phyloP scores from a whole-genome alignment of 139 green algal species.

The Klebsormidium nitens region DNA sequence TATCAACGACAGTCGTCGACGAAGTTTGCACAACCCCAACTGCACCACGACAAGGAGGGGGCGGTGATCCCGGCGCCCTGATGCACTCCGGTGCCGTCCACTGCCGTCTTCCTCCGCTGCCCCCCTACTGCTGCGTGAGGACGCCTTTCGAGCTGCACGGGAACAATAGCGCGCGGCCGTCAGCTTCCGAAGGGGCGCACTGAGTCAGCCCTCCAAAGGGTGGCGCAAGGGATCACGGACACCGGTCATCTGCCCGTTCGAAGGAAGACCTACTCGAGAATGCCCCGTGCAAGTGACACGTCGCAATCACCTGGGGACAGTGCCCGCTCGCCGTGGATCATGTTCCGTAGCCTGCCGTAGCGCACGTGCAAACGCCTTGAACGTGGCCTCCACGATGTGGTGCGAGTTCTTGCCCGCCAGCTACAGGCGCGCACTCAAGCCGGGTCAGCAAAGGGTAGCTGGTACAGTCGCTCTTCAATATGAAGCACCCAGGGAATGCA shows the following conservation, averaged over 20 bases:
- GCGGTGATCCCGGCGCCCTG: too few relatives aligned
- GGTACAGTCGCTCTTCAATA: too few relatives aligned
- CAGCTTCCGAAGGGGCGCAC: background rate
- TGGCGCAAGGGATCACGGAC: background rate
- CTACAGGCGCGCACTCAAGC: too few relatives aligned
- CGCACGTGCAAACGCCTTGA: constrained; percentile 97
- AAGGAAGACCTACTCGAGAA: background rate
- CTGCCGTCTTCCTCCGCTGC: too few relatives aligned
- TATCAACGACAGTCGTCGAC: too few relatives aligned
- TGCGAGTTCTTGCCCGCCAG: constrained; percentile 84
- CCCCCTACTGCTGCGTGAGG: constrained; percentile 11
- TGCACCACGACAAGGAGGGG: too few relatives aligned
- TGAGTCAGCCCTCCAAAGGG: background rate
- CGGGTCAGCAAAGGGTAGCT: too few relatives aligned
- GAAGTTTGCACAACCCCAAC: too few relatives aligned
- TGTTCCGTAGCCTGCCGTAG: constrained; percentile 79
- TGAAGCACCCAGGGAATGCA: too few relatives aligned
- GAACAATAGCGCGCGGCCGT: background rate
- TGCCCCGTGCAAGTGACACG: background rate
- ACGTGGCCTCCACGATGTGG: constrained; percentile 98
- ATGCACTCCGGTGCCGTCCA: too few relatives aligned
- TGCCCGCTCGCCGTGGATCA: constrained; percentile 63
- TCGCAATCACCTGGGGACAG: constrained; percentile 21
- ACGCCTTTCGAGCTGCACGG: constrained; percentile 17
- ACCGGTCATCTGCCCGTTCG: background rate